Evolutionary conservation across 805 yeast genomes (phyloP).

Genomic region (Wickerhamiella occidentalis): DNA sequence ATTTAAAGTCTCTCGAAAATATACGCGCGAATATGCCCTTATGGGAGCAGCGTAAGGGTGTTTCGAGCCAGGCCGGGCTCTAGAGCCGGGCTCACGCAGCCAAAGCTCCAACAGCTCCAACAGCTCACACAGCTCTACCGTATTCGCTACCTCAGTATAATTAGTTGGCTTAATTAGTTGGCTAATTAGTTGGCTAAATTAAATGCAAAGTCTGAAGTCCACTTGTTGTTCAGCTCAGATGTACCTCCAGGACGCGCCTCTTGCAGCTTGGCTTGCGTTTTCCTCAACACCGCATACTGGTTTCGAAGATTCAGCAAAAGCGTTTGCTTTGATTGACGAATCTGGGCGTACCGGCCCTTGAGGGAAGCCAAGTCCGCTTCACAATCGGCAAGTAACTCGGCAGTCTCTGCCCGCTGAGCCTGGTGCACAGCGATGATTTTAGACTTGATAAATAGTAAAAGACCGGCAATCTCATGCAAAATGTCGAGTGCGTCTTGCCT

Average conservation of each 20-base stretch:
- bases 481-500: conserved; percentile 19
- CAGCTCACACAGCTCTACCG: too few relatives aligned
- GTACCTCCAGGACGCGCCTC: too few relatives aligned
- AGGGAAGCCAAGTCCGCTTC: conserved; percentile 13
- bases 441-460: conserved; percentile 14
- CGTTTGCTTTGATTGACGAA: conserved; percentile 1
- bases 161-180: background rate
- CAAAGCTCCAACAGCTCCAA: too few relatives aligned
- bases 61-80: background rate
- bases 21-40: conserved; percentile 62
- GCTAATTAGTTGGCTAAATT: too few relatives aligned
- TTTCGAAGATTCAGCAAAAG: background rate
- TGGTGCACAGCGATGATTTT: conserved; percentile 13
- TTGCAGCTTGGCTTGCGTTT: background rate
- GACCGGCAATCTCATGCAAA: conserved; percentile 13
- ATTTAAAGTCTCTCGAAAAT: conserved; percentile 41
- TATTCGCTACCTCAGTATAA: too few relatives aligned
- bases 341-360: conserved; percentile 11
- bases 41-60: conserved; percentile 48
- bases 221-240: too few relatives aligned
- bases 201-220: too few relatives aligned
- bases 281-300: background rate
- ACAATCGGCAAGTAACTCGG: conserved; percentile 13
- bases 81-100: too few relatives aligned
- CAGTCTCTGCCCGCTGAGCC: conserved; percentile 4